Base-by-base conservation (phyloP, 75 land plant genomes). In the Ceratopteris richardii region DNA sequence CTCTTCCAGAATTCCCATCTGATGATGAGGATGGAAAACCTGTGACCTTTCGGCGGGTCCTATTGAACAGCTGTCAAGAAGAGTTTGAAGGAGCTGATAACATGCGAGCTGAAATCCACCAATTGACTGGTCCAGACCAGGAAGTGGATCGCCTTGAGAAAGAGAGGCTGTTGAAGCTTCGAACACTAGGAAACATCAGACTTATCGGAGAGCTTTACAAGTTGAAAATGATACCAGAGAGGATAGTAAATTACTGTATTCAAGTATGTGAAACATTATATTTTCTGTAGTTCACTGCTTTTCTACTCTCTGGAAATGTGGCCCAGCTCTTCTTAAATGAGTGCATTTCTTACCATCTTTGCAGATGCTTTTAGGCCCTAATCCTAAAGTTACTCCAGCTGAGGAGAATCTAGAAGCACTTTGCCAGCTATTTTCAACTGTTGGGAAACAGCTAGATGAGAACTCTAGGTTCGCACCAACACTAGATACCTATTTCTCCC, bases 351-450 rank as follows among this genome's bases (percentile, higher is more conserved):
- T 33, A 4, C 37, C 9, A 9, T 33, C 9, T 33, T 33, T 33
- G 37, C 48, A 46, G 48, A 46, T 46, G 48, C 76, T 92, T 18
- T 64, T 92, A 66, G 95, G 90, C 20, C 59, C 30, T 57, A 86
- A 88, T 62, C 24, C 42, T n/a, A 88, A 73, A 33, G 37, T 9
- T 44, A 57, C n/a, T 46, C 96, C 98, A 30, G 96, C 62, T 21
- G 96, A 88, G 72, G 95, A 89, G 58, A 93, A 89, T 58, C 87
- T 93, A 25, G 98, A 93, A 65, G 98, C 96, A 2, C 82, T 93
- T 51, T 89, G 90, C 61, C 95, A 88, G 14, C 80, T 93, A 29
- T 85, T 93, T 60, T 67, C 55, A 17, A 88, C 87, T 5, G 82
- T 85, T 57, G 98, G 98, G 2, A 92, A 92, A 71, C 84, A 88